Evolutionary conservation across 768 basidiomycete genomes (phyloP), one percentile per base, ranked within the genome.

Genomic region (Leccinum fibrillosum): DNA sequence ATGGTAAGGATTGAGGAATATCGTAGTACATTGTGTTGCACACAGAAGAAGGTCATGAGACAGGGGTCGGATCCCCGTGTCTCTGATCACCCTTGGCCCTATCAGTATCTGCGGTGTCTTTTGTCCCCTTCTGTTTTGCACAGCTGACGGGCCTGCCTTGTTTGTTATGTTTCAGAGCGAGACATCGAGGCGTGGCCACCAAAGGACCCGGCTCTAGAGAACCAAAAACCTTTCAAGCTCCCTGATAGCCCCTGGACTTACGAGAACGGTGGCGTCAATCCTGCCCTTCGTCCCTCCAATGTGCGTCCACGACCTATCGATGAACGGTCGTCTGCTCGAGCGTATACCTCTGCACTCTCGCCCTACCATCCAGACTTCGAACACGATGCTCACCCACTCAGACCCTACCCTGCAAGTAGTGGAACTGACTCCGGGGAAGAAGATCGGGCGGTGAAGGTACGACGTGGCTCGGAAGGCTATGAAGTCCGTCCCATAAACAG

Each of bases 231-330:
- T 10, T 80, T 85, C 62, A 71, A 69, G 34, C 80, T 86, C 34
- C 81, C 84, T 1, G 70, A 78, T 23, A 85, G 84, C 5, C 92
- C 94, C 5, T 97, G 94, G 88, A 92, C 92, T 13, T 96, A 91
- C 67, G 86, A 88, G 62, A 88, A 89, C 53, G 88, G 78, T 19
- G 75, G 78, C 13, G 66, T 94, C 13, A 97, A 97, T 67, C 94
- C 94, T 7, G 67, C 76, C 37, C 83, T 96, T 10, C 77, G 76
- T 39, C 86, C 93, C 0, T 85, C 83, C 39, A 89, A 84, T 61
- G 64, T 78, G 17, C 72, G 67, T 42, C 64, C 70, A 32, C 77
- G 77, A 25, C 55, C 70, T 50, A 59, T 59, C 34, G 67, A 47
- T 56, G 69, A 54, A 66, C 64, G 48, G 32, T 63, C 52, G 53